Base-by-base conservation (phyloP, 2,329 filamentous ascomycete genomes). In the Fusarium praegraminearum region DNA sequence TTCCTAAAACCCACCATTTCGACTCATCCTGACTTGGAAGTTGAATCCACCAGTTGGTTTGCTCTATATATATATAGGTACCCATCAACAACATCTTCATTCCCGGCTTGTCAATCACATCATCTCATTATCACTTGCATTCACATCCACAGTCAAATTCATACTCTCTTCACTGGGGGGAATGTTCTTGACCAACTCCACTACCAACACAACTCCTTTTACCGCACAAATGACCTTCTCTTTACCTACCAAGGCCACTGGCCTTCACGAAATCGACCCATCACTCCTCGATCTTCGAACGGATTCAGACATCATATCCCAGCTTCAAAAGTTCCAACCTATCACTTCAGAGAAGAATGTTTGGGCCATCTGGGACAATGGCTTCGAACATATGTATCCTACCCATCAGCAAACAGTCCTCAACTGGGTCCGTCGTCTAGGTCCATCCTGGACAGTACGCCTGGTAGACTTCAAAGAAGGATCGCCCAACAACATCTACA, bases 321-420 rank as follows among this genome's bases (percentile, higher is more conserved):
- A 74, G 5, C 75, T 81, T 2, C 56, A 64, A 11, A 55, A 67
- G 2, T 78, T 76, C 45, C 73, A 67, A 3, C 76, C 79, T n/a
- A 55, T 80, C 41, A 78, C 75, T 1, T 79, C 78, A 0, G 80
- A 83, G 53, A 81, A 80, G 65, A 84, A 84, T 41, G 76, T 84
- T 4, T 84, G 82, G 81, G 80, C 81, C 3, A 81, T 82, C 58
- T 84, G 82, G 81, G 77, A 83, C 57, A 78, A 75, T 12, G 81
- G 82, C 0, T 56, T 80, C 0, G 52, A 72, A 5, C 58, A 62
- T 10, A 82, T 82, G 76, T 80, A 78, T 10, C 73, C 76, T 13
- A 80, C 79, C 69, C 78, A 77, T 46, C 76, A 76, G 43, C 72
- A 74, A 26, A 83, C 80, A 28, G 75, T 83, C 0, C 44, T 81